A percentile compares a stretch with the other conserved stretches of the same genome.
Evolutionary conservation across 805 yeast genomes (phyloP).

Genomic region (Ogataea parapolymorpha): DNA sequence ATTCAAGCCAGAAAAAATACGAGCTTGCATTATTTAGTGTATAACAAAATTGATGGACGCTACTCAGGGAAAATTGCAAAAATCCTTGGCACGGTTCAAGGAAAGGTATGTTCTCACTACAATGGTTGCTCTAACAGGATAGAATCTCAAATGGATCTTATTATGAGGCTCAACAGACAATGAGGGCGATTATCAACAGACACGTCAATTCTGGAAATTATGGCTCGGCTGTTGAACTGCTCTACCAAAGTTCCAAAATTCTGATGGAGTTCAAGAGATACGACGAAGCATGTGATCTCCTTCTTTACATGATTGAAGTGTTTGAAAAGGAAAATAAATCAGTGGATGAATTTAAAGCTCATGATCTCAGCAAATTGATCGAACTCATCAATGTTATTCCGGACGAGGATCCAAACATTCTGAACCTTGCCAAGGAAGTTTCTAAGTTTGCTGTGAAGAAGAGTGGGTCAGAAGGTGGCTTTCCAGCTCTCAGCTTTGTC

Average conservation of each 20-base stretch:
- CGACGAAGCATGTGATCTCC: conserved; percentile 79
- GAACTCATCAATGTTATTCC: conserved; percentile 42
- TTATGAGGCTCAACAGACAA: conserved; percentile 95
- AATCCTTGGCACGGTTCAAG: conserved; percentile 64
- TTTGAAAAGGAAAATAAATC: conserved; percentile 47
- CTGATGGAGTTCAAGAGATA: conserved; percentile 67
- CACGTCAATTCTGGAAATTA: conserved; percentile 67
- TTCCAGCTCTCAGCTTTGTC: conserved; percentile 67
- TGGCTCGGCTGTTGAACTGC: conserved; percentile 67
- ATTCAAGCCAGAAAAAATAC: neutral
- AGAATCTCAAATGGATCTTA: conserved; percentile 72
- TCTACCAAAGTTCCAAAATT: conserved; percentile 67
- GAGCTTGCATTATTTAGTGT: neutral
- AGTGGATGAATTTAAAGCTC: conserved; percentile 21
- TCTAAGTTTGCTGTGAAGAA: conserved; percentile 61
- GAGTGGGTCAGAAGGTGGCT: conserved; percentile 60
- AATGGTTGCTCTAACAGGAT: neutral
- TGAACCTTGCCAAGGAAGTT: conserved; percentile 63
- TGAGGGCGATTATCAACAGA: conserved; percentile 85
- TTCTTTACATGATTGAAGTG: conserved; percentile 67
- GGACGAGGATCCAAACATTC: conserved; percentile 56
- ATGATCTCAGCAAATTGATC: conserved; percentile 36
- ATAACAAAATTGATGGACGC: conserved; percentile 16
- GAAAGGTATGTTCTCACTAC: conserved; percentile 29
- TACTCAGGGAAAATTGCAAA: conserved; percentile 43